A percentile compares a stretch with the other conserved stretches of the same genome.
Conservation (phyloP, 2,329 filamentous ascomycete species). For the Cladobotryum protrusum region DNA sequence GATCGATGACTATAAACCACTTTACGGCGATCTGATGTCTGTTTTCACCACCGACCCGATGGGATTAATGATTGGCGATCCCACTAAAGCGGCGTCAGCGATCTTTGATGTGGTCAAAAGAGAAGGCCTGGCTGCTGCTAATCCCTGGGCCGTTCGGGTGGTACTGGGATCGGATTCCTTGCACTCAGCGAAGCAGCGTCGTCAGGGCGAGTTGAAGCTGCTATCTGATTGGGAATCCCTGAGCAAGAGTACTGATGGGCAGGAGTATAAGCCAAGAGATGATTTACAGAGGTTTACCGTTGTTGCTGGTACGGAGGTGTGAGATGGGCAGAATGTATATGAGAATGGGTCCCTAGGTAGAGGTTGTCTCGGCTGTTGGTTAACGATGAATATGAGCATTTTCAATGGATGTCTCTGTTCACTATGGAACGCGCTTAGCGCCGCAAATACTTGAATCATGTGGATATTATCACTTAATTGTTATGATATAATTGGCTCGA, state of each 20-base stretch:
- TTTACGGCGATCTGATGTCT: slow-evolving; percentile 15
- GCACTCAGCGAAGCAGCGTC: slow-evolving; percentile 18
- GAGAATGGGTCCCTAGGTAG: too few species aligned
- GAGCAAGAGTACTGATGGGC: slow-evolving; percentile 17
- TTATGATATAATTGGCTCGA: too few species aligned
- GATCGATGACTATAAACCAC: slow-evolving; percentile 16
- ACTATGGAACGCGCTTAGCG: too few species aligned
- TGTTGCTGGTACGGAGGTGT: slow-evolving; percentile 2
- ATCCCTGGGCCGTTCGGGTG: slow-evolving; percentile 21
- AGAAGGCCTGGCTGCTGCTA: slow-evolving; percentile 20
- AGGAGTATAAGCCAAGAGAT: not conserved
- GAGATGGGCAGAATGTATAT: not conserved
- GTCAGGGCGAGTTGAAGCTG: slow-evolving; percentile 16
- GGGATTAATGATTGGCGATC: slow-evolving; percentile 22
- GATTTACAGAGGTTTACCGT: not conserved
- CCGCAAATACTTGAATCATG: too few species aligned
- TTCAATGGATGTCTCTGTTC: too few species aligned
- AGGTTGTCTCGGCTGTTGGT: too few species aligned
- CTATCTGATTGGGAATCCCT: slow-evolving; percentile 21
- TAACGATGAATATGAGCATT: too few species aligned
- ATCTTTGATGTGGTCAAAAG: slow-evolving; percentile 24
- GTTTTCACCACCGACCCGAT: slow-evolving; percentile 18
- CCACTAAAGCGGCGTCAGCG: slow-evolving; percentile 15
- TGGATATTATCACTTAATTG: too few species aligned
- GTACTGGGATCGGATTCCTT: slow-evolving; percentile 26